These are phyloP conservation scores for Tillandsia fasciculata DNA, from an alignment of 176 grass and related monocot genomes.

Conservation along the genomic window DNA sequence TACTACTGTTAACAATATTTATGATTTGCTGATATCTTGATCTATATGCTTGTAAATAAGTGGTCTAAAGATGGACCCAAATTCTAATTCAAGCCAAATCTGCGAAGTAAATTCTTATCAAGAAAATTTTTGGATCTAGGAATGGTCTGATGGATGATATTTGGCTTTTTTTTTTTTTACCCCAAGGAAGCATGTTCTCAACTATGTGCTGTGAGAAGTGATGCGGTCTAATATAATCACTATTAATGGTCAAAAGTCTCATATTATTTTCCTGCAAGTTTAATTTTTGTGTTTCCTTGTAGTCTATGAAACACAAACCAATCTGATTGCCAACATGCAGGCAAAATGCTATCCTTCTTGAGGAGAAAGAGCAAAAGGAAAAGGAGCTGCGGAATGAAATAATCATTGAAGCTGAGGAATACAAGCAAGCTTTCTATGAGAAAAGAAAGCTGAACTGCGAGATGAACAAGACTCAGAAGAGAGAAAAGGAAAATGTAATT, in stretches of 20 bases:
- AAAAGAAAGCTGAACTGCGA: conserved; percentile 67
- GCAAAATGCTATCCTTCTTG: conserved; percentile 78
- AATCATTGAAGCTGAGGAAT: conserved; percentile 77
- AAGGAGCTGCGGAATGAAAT: conserved; percentile 75
- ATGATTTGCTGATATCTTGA: too few species aligned
- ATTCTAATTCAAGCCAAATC: too few species aligned
- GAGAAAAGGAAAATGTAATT: conserved; percentile 84
- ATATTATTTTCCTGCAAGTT: background rate
- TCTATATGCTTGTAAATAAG: too few species aligned
- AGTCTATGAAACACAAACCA: background rate
- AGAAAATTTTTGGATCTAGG: too few species aligned
- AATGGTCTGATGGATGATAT: too few species aligned
- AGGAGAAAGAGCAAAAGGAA: conserved; percentile 69
- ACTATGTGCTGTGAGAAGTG: background rate
- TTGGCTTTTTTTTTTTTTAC: too few species aligned
- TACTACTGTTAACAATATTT: too few species aligned
- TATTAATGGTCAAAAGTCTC: background rate
- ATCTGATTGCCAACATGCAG: conserved; percentile 22
- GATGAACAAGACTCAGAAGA: conserved; percentile 49
- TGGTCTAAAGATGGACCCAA: too few species aligned
- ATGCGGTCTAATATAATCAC: background rate
- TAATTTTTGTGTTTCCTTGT: background rate
- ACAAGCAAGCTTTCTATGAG: conserved; percentile 71
- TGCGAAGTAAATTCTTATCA: too few species aligned
- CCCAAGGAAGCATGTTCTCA: too few species aligned